phyloP scores from a whole-genome alignment of 140 eudicot species.

The Flaveria floridana region DNA sequence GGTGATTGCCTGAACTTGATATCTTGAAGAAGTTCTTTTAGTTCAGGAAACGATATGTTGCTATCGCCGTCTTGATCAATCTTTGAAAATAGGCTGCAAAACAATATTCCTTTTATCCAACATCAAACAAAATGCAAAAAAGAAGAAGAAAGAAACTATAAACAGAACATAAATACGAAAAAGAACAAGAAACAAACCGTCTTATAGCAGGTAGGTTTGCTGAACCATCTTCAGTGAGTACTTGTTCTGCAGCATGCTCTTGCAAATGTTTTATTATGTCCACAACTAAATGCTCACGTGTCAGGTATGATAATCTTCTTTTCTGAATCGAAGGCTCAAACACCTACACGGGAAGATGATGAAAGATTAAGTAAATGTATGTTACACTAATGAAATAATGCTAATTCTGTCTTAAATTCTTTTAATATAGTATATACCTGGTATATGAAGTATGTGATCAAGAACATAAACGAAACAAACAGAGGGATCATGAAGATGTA shows the following conservation, averaged over 20 bases:
- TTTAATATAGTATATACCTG: conserved; percentile 46
- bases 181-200: conserved; percentile 41
- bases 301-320: conserved; percentile 55
- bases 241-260: conserved; percentile 44
- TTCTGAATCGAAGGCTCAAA: conserved; percentile 67
- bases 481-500: conserved; percentile 39
- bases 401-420: conserved; percentile 2
- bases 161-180: neutral
- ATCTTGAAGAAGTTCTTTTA: conserved; percentile 50
- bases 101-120: neutral
- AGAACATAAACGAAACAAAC: conserved; percentile 41
- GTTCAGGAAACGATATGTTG: conserved; percentile 50
- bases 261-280: conserved; percentile 63
- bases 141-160: neutral
- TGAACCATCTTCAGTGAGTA: conserved; percentile 56
- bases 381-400: neutral
- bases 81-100: conserved; percentile 55
- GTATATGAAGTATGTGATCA: conserved; percentile 54
- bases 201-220: conserved; percentile 50
- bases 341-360: conserved; percentile 30
- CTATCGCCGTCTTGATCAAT: conserved; percentile 57
- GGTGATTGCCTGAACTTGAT: conserved; percentile 37
- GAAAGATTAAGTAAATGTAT: conserved; percentile 2
- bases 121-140: neutral
- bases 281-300: conserved; percentile 62